Conservation (phyloP, 805 yeast genomes). For the Yarrowia sp. region DNA sequence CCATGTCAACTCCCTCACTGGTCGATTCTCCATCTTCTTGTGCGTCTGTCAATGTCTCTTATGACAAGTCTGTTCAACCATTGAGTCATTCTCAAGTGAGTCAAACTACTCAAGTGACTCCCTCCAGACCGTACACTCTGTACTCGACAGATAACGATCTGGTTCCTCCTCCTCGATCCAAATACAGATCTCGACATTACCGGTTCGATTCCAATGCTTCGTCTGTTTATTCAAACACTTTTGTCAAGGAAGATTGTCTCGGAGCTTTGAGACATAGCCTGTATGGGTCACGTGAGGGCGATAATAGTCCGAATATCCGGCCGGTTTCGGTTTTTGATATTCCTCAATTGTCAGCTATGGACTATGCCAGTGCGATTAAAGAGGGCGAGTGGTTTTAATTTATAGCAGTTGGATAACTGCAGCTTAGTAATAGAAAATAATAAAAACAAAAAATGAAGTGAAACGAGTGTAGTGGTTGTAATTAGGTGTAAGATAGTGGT, state of each 20-base stretch:
- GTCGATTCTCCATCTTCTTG: constrained; percentile 1
- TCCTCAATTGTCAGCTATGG: neutral
- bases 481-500: too few relatives aligned
- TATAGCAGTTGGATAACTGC: too few relatives aligned
- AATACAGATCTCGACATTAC: constrained; percentile 13
- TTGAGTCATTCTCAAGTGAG: neutral
- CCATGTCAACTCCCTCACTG: constrained; percentile 16
- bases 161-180: constrained; percentile 26
- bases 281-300: neutral
- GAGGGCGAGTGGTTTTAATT: constrained; percentile 16
- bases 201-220: constrained; percentile 6
- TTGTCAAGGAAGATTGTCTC: constrained; percentile 14
- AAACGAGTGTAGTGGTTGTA: too few relatives aligned
- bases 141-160: constrained; percentile 8
- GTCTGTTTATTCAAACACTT: neutral
- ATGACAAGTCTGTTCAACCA: neutral
- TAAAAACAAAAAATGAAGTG: too few relatives aligned
- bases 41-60: neutral
- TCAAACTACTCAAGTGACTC: neutral
- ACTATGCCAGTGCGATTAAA: neutral
- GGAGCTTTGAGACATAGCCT: neutral
- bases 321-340: neutral
- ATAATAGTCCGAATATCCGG: neutral
- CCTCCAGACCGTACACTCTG: neutral
- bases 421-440: too few relatives aligned